phyloP scores from a whole-genome alignment of 768 basidiomycete species.

The Lactarius trivialis region DNA sequence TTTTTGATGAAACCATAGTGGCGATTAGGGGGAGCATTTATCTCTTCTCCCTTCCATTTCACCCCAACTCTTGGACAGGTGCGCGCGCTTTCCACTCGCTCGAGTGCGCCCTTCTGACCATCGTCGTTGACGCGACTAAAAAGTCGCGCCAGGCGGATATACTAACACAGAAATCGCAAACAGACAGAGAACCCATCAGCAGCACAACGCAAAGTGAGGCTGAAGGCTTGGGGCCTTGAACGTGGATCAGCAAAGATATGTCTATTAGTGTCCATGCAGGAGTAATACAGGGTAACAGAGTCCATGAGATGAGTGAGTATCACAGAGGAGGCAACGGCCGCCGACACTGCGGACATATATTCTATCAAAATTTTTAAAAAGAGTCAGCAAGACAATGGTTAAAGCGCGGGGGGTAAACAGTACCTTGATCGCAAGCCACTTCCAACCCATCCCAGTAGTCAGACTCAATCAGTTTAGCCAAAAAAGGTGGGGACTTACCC shows the following conservation, averaged over 20 bases:
- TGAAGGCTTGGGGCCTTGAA: background rate
- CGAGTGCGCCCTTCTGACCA: too few relatives aligned
- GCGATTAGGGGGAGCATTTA: too few relatives aligned
- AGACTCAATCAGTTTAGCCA: background rate
- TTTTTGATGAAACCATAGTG: too few relatives aligned
- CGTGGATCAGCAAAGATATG: background rate
- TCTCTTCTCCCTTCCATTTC: too few relatives aligned
- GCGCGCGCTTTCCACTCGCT: too few relatives aligned
- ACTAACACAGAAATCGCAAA: too few relatives aligned
- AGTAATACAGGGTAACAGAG: constrained; percentile 8
- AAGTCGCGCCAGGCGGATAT: too few relatives aligned
- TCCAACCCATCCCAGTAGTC: too few relatives aligned
- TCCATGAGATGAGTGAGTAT: constrained; percentile 14
- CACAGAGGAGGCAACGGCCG: constrained; percentile 75
- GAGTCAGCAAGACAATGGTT: background rate
- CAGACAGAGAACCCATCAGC: too few relatives aligned
- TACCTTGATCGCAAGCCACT: constrained; percentile 75
- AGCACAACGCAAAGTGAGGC: too few relatives aligned
- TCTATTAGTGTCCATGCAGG: constrained; percentile 1
- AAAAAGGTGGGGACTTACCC: constrained; percentile 37
- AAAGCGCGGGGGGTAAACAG: background rate
- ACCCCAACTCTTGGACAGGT: too few relatives aligned
- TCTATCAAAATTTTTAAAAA: constrained; percentile 43
- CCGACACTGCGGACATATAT: constrained; percentile 89
- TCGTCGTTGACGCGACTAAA: too few relatives aligned